Percentiles rank a stretch among this genome's conserved stretches.
Conservation (phyloP, 129 eudicot genomes). For the Arctium minus region DNA sequence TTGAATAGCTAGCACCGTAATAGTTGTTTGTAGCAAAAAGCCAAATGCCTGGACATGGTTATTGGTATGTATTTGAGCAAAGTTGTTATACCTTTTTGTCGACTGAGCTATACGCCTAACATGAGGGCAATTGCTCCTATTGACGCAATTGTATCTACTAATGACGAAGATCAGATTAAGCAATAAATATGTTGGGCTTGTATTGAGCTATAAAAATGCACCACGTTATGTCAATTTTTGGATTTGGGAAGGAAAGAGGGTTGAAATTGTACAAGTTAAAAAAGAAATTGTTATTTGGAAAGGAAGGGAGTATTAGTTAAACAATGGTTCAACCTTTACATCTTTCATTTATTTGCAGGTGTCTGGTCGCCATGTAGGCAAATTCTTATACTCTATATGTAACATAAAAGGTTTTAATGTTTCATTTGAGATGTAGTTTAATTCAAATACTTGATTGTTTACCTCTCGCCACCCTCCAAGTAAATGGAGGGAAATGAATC, state of each 20-base stretch:
- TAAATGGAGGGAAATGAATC: not conserved
- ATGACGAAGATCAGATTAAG: too few relatives aligned
- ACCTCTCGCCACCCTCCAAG: not conserved
- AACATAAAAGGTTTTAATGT: not conserved
- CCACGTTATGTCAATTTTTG: not conserved
- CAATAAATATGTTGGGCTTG: too few relatives aligned
- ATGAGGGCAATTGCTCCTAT: too few relatives aligned
- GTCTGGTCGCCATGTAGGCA: constrained; percentile 90
- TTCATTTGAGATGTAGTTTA: not conserved
- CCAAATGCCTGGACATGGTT: too few relatives aligned
- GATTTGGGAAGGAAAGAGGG: not conserved
- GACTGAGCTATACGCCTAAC: too few relatives aligned
- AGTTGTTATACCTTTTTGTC: too few relatives aligned
- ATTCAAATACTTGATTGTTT: not conserved
- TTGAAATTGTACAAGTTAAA: not conserved
- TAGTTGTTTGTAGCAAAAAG: too few relatives aligned
- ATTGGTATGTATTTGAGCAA: too few relatives aligned
- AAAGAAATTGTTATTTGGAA: not conserved
- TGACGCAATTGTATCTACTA: too few relatives aligned
- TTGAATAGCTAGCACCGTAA: too few relatives aligned
- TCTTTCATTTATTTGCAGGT: constrained; percentile 37
- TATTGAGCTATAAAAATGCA: too few relatives aligned
- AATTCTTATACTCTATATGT: not conserved
- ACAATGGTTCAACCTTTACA: not conserved
- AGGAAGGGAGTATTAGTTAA: not conserved